Conservation (phyloP, 331 rosid species). For the Malus hybrid region DNA sequence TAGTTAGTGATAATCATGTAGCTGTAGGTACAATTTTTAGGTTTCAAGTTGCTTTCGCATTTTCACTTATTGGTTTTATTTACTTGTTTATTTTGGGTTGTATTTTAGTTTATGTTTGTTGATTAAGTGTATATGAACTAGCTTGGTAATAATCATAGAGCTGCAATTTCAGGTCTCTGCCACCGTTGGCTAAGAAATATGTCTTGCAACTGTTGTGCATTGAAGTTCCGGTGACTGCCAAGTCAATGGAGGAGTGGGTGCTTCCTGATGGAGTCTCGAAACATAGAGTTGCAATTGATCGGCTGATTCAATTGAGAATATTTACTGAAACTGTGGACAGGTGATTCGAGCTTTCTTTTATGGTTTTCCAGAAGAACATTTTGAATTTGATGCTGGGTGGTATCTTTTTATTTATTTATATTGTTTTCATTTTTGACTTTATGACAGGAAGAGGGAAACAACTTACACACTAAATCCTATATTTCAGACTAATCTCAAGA, state of each 20-base stretch:
- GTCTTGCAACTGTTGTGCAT: conserved; percentile 66
- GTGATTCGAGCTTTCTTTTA: conserved; percentile 21
- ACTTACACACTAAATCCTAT: conserved; percentile 66
- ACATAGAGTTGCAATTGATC: conserved; percentile 78
- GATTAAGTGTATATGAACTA: background rate
- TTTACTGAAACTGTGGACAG: conserved; percentile 68
- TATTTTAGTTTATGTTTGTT: background rate
- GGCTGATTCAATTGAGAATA: conserved; percentile 75
- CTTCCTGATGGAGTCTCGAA: conserved; percentile 77
- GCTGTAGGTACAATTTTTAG: background rate
- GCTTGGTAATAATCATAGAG: background rate
- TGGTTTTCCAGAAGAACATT: background rate
- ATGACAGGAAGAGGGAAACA: conserved; percentile 72
- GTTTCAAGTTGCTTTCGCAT: background rate
- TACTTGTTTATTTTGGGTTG: background rate
- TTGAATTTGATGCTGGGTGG: too few species aligned
- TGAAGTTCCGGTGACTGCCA: conserved; percentile 55
- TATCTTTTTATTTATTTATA: background rate
- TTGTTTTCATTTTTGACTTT: background rate
- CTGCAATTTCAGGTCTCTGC: conserved; percentile 59
- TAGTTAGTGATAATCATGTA: background rate
- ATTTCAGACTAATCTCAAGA: conserved; percentile 76
- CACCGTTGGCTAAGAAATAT: conserved; percentile 84
- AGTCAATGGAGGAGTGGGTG: conserved; percentile 87
- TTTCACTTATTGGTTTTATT: background rate